phyloP scores from a whole-genome alignment of 78 protist species.

The Dictyostelium capitatum region DNA sequence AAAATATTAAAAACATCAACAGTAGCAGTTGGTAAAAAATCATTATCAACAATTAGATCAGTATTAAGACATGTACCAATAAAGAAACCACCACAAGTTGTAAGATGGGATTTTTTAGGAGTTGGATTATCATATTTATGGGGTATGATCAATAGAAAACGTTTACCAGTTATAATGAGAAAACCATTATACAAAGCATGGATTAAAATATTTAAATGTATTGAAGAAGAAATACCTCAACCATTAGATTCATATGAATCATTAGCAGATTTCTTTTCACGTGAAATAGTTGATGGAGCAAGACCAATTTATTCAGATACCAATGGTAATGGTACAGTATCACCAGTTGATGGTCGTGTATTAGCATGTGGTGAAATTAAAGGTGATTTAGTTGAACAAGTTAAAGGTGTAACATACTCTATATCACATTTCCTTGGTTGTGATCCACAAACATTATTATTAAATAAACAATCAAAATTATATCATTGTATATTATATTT shows the following conservation, averaged over 20 bases:
- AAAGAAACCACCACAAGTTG: conserved; percentile 80
- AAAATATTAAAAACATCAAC: conserved; percentile 15
- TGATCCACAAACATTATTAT: conserved; percentile 47
- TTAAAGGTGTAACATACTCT: conserved; percentile 91
- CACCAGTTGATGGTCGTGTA: conserved; percentile 89
- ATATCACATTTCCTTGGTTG: conserved; percentile 80
- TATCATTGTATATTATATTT: conserved; percentile 88
- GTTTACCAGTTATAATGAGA: conserved; percentile 63
- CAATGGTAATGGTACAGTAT: conserved; percentile 39
- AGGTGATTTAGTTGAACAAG: conserved; percentile 82
- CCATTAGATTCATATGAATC: conserved; percentile 70
- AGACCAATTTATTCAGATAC: conserved; percentile 33
- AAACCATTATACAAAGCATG: conserved; percentile 69
- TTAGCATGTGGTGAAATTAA: conserved; percentile 81
- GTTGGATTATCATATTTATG: conserved; percentile 78
- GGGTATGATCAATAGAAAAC: conserved; percentile 71
- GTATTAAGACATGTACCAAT: conserved; percentile 32
- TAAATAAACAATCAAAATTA: conserved; percentile 58
- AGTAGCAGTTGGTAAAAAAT: conserved; percentile 5
- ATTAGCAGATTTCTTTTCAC: conserved; percentile 80
- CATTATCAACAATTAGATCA: conserved; percentile 17
- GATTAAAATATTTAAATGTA: conserved; percentile 69
- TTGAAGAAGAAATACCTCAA: conserved; percentile 74
- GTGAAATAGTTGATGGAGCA: conserved; percentile 59
- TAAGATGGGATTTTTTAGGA: conserved; percentile 86